Conservation (phyloP, 768 basidiomycete species). For the Hypholoma fasciculare region DNA sequence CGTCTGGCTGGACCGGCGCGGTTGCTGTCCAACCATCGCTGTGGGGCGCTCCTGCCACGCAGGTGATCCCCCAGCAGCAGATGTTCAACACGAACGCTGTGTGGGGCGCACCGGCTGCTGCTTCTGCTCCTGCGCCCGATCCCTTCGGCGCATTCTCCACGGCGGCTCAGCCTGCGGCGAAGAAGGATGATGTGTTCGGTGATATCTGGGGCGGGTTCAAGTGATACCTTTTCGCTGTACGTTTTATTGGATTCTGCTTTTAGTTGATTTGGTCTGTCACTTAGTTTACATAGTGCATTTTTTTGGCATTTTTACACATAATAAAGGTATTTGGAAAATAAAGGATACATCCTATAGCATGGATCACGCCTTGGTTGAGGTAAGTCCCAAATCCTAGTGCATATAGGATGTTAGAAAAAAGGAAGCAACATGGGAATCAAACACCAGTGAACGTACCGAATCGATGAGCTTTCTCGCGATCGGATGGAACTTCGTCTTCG, state of each 20-base stretch:
- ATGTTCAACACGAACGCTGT: conserved; percentile 55
- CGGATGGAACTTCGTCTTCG: conserved; percentile 67
- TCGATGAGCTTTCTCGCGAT: conserved; percentile 76
- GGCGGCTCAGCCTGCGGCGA: conserved; percentile 33
- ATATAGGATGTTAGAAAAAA: neutral
- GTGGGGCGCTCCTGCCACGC: conserved; percentile 33
- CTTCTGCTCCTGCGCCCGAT: conserved; percentile 28
- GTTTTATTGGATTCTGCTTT: conserved; percentile 1
- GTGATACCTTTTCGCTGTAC: conserved; percentile 31
- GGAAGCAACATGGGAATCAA: neutral
- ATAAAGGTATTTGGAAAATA: neutral
- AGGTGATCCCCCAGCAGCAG: conserved; percentile 23
- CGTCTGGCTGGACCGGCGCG: conserved; percentile 59
- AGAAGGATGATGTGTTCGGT: conserved; percentile 80
- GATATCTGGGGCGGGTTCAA: conserved; percentile 87
- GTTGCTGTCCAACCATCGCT: conserved; percentile 35
- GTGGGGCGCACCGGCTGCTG: conserved; percentile 43
- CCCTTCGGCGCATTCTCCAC: conserved; percentile 31
- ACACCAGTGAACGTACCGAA: conserved; percentile 46
- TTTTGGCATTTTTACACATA: neutral
- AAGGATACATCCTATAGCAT: neutral
- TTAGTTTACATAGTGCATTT: conserved; percentile 1
- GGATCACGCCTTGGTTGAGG: conserved; percentile 3
- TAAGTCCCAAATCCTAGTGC: conserved; percentile 14
- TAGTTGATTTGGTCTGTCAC: neutral